Percentiles rank a stretch among this genome's conserved stretches.
These are phyloP conservation scores for Tripidium arundinaceum DNA, from an alignment of 202 grass and related monocot genomes.

Conservation along the genomic window DNA sequence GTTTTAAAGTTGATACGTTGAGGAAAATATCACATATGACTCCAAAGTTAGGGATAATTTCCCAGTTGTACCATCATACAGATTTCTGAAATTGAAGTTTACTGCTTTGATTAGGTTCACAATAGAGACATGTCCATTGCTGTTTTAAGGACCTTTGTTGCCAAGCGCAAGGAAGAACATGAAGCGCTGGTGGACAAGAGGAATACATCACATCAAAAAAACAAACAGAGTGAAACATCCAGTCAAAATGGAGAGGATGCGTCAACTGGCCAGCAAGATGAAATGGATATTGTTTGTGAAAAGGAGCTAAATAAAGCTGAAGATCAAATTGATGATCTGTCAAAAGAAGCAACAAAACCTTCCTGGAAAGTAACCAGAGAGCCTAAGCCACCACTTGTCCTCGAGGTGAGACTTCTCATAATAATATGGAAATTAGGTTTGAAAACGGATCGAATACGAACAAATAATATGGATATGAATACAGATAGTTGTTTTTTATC, in stretches of 20 bases:
- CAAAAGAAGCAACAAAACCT: slow-evolving; percentile 44
- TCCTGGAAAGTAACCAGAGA: slow-evolving; percentile 55
- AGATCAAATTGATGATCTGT: slow-evolving; percentile 34
- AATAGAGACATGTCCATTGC: slow-evolving; percentile 98
- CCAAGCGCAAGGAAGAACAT: slow-evolving; percentile 84
- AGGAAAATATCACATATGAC: neutral
- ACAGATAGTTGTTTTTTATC: neutral
- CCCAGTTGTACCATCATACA: neutral
- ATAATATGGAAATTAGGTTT: neutral
- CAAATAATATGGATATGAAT: neutral
- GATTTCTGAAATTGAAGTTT: slow-evolving; percentile 19
- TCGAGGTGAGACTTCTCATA: slow-evolving; percentile 64
- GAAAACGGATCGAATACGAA: neutral
- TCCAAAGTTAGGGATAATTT: neutral
- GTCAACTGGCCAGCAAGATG: slow-evolving; percentile 35
- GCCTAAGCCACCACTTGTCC: slow-evolving; percentile 70
- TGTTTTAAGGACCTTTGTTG: slow-evolving; percentile 75
- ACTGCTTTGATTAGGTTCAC: slow-evolving; percentile 68
- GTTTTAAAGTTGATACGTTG: neutral
- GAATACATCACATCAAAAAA: slow-evolving; percentile 45
- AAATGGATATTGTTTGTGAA: slow-evolving; percentile 42
- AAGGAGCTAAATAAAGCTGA: slow-evolving; percentile 36
- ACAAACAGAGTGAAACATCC: slow-evolving; percentile 12
- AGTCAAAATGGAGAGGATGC: slow-evolving; percentile 39
- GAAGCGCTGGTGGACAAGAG: slow-evolving; percentile 57